Evolutionary conservation across 2,329 filamentous ascomycete genomes (phyloP).

Genomic region (Fusarium algeriense): DNA sequence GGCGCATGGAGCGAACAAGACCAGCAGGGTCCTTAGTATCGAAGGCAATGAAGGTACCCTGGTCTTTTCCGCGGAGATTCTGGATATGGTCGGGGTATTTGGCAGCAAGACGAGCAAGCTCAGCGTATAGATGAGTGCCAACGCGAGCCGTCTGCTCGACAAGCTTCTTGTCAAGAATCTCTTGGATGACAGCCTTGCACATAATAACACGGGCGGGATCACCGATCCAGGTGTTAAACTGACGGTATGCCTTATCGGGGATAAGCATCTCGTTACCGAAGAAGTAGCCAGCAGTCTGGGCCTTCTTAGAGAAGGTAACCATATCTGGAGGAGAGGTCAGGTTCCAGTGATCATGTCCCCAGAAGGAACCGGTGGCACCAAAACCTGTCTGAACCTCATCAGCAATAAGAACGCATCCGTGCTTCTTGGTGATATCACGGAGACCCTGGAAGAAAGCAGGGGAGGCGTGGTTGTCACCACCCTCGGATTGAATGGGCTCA

Average conservation of each 20-base stretch:
- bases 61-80: constrained; percentile 82
- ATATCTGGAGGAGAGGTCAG: constrained; percentile 80
- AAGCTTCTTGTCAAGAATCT: constrained; percentile 76
- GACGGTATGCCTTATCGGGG: constrained; percentile 85
- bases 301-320: constrained; percentile 91
- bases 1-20: constrained; percentile 78
- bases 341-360: constrained; percentile 89
- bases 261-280: constrained; percentile 79
- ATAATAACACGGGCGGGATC: constrained; percentile 82
- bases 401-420: constrained; percentile 80
- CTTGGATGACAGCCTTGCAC: constrained; percentile 81
- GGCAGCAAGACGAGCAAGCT: constrained; percentile 71
- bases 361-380: constrained; percentile 88
- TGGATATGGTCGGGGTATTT: constrained; percentile 77
- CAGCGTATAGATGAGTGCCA: constrained; percentile 75
- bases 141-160: constrained; percentile 74
- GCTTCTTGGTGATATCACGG: constrained; percentile 76
- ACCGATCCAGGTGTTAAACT: constrained; percentile 92
- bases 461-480: constrained; percentile 86
- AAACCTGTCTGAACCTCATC: constrained; percentile 87
- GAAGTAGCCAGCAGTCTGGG: constrained; percentile 87
- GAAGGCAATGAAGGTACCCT: constrained; percentile 84
- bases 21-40: constrained; percentile 77
- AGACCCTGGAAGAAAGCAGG: constrained; percentile 83
- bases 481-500: constrained; percentile 86